Evolutionary conservation across 2,329 filamentous ascomycete species (phyloP), one percentile per base, ranked within the genome.

Genomic region (Colletotrichum sp.): DNA sequence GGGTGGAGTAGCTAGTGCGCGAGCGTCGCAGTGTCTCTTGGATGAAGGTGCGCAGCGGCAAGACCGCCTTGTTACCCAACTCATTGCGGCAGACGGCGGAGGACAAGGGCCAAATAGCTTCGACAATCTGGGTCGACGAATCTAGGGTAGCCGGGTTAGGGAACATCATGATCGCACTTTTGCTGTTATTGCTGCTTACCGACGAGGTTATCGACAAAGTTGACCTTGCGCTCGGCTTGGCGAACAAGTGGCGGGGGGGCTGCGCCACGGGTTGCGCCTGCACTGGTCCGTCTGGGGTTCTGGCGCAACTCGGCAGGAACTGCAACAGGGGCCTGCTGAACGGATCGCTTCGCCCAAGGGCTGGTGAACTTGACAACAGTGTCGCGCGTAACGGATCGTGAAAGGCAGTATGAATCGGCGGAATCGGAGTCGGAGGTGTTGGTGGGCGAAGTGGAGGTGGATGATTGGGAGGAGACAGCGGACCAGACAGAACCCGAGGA

Each of bases 1-100:
- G 88, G 34, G 97, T 99, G 75, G 96, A 98, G 87, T 98, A 99
- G 87, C 96, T 98, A 59, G 97, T 98, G 81, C 96, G 93, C 76
- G 97, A 99, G 81, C 97, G 93, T 80, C 96, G 94, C 79, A 99
- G 90, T 25, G 97, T 98, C 89, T 98, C 97, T 86, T 98, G 96
- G 81, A 99, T 98, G 84, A 98, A 99, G 70, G 94, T 98, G 79
- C 96, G 94, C 81, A 99, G 90, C 75, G 96, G 96, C 79, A 99
- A 88, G 77, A 98, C 94, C 68, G 94, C 92, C 83, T 94, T 95
- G 82, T 90, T 90, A 75, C 92, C 93, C 78, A 91, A 88, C 82
- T 96, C 94, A 80, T 90, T 93, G 80, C 93, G 93, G 84, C 94
- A 94, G 74, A 94, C 91, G 44, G 94, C 92, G 75, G 95, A 96